phyloP scores from a whole-genome alignment of 2,329 filamentous ascomycete species.

The Fusarium citri region DNA sequence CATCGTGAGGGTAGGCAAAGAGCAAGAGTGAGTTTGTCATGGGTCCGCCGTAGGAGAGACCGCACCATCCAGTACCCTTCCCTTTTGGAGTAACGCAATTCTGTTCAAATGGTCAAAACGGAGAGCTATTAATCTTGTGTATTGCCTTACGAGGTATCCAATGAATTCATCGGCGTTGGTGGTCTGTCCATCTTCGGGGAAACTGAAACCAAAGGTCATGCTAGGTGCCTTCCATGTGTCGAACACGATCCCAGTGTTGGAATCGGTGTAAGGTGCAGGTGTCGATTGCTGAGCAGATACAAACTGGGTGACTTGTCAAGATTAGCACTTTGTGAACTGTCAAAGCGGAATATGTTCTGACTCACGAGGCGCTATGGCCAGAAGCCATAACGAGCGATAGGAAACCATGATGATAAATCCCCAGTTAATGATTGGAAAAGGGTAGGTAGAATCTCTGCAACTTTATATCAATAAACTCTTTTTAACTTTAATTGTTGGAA shows the following conservation, averaged over 20 bases:
- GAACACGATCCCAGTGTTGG: conserved; percentile 3
- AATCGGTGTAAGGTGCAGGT: conserved; percentile 1
- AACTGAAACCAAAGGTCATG: conserved; percentile 15
- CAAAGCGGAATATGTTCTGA: neutral
- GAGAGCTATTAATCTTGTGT: fast-evolving
- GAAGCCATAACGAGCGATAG: neutral
- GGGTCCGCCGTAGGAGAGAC: conserved; percentile 16
- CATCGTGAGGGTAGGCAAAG: conserved; percentile 16
- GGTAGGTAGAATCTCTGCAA: neutral
- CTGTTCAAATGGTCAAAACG: neutral
- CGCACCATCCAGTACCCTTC: conserved; percentile 10
- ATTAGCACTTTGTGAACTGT: neutral
- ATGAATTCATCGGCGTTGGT: conserved; percentile 15
- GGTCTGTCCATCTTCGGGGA: conserved; percentile 2
- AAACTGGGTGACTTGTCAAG: conserved; percentile 2
- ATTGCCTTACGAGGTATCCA: conserved; percentile 7
- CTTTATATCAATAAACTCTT: neutral
- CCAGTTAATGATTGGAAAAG: neutral
- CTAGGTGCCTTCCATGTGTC: conserved; percentile 7
- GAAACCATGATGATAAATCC: conserved; percentile 9
- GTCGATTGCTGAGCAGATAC: conserved; percentile 14
- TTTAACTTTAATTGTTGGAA: neutral
- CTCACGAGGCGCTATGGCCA: conserved; percentile 2
- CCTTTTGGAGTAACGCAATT: conserved; percentile 11
- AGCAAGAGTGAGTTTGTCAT: conserved; percentile 16